Evolutionary conservation across 805 yeast genomes (phyloP).

Genomic region (Wickerhamiella allomyrinae): DNA sequence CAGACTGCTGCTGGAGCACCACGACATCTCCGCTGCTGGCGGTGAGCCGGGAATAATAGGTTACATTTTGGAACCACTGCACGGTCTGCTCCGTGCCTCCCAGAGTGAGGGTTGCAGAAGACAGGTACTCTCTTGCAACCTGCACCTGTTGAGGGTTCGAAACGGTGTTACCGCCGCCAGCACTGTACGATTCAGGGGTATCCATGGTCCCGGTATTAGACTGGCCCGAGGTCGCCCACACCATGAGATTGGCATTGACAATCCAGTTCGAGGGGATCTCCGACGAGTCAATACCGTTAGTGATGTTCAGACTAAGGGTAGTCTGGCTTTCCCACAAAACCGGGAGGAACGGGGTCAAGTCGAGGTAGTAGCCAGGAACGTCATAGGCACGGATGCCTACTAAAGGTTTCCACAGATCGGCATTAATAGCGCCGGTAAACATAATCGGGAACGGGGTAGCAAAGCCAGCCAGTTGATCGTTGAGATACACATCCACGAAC

Average conservation of each 20-base stretch:
- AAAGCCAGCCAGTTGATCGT: conserved; percentile 44
- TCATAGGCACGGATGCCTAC: conserved; percentile 66
- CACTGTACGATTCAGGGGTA: conserved; percentile 3
- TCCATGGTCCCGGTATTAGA: conserved; percentile 10
- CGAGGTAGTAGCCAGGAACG: conserved; percentile 53
- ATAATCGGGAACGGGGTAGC: conserved; percentile 59
- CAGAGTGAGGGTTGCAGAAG: conserved; percentile 11
- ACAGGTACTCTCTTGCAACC: conserved; percentile 6
- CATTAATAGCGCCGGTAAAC: conserved; percentile 71
- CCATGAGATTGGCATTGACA: conserved; percentile 21
- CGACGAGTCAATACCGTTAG: conserved; percentile 15
- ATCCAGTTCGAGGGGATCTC: conserved; percentile 21
- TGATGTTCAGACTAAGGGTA: conserved; percentile 40
- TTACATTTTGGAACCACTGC: conserved; percentile 11
- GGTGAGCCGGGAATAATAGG: conserved; percentile 10
- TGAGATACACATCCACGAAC: conserved; percentile 44
- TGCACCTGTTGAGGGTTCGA: conserved; percentile 2
- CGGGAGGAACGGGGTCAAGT: conserved; percentile 57
- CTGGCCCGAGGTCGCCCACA: conserved; percentile 20
- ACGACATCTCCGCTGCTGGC: conserved; percentile 1
- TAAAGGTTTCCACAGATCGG: conserved; percentile 68
- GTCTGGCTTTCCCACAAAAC: conserved; percentile 34
- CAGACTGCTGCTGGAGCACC: conserved; percentile 11
- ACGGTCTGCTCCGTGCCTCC: conserved; percentile 12
- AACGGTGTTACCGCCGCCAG: not conserved